Conservation (phyloP, 805 yeast species). For the Priceomyces medius region DNA sequence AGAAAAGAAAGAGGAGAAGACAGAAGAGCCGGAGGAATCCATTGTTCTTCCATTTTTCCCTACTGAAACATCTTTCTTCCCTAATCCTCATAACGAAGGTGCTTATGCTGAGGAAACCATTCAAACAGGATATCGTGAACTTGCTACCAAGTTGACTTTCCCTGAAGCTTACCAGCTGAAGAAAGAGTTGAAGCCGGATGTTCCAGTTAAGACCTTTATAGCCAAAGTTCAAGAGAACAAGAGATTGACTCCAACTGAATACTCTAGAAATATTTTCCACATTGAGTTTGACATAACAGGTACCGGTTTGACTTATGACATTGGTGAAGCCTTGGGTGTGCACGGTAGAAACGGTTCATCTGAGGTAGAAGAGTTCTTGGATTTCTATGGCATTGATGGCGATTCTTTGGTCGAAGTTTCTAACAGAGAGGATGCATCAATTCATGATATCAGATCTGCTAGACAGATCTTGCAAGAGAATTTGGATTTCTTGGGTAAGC, state of each 20-base stretch:
- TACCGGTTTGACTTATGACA: conserved; percentile 86
- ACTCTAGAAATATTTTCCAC: conserved; percentile 94
- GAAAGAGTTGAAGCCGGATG: conserved; percentile 79
- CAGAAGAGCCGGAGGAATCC: conserved; percentile 20
- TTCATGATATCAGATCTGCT: conserved; percentile 74
- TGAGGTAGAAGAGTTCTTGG: conserved; percentile 66
- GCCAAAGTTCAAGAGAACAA: conserved; percentile 90
- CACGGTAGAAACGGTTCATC: conserved; percentile 80
- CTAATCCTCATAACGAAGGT: conserved; percentile 52
- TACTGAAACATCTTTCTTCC: conserved; percentile 61
- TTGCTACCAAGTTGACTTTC: conserved; percentile 74
- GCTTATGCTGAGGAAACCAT: conserved; percentile 40
- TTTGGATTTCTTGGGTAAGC: conserved; percentile 88
- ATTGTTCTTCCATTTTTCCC: conserved; percentile 49
- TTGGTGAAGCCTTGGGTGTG: conserved; percentile 95
- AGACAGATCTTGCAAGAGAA: conserved; percentile 79
- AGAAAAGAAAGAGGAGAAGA: conserved; percentile 22
- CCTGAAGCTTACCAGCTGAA: conserved; percentile 68
- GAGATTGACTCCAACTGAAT: conserved; percentile 85
- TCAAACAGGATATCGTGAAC: conserved; percentile 41
- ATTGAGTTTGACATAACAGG: conserved; percentile 90
- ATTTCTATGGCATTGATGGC: conserved; percentile 68
- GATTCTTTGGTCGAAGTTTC: conserved; percentile 69
- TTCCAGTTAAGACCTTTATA: conserved; percentile 78
- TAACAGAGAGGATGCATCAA: conserved; percentile 56